Base-by-base conservation (phyloP, 2,329 filamentous ascomycete genomes). In the Penicillium sclerotiorum region DNA sequence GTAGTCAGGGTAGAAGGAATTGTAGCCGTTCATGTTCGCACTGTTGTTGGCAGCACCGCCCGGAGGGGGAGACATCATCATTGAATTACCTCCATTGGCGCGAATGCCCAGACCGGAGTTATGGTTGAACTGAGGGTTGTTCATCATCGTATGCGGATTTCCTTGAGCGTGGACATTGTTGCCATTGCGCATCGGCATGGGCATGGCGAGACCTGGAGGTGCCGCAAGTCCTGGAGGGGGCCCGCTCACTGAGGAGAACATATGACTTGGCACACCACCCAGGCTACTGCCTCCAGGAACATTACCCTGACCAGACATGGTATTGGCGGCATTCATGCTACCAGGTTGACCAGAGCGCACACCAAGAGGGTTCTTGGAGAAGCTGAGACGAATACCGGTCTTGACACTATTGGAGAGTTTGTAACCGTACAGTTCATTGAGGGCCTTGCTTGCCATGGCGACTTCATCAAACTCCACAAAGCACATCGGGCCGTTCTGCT, bases 381-480 rank as follows among this genome's bases (percentile, higher is more conserved):
- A 99, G 71, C 91, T 96, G 48, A 99, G 79, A 20, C 94, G 87
- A 63, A 99, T 96, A 27, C 94, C 94, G 6, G 93, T 93, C 69
- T 96, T 96, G 65, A 90, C 83, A 64, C 91, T 96, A 73, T 96
- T 96, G 67, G 92, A 90, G 25, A 97, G 80, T 41, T 83, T 85
- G 42, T 88, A 84, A 0, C 94, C 94, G 64, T 97, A 96, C 1
- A 97, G 80, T 49, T 96, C 90, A 57, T 92, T 85, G 2, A 97
- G 80, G 1, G 92, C 88, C 72, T 94, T 95, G 35, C 93, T 96
- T 1, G 94, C 93, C 64, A 90, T 93, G 1, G 89, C 88, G 9
- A 95, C 81, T 63, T 96, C 92, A 64, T 97, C 93, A 61, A 97
- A 99, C 71, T 99, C 94, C 30, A 99, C 94, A 70, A 97, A 97